Evolutionary conservation across 306 rosid genomes (phyloP).

Genomic region (Vigna nakashimae): DNA sequence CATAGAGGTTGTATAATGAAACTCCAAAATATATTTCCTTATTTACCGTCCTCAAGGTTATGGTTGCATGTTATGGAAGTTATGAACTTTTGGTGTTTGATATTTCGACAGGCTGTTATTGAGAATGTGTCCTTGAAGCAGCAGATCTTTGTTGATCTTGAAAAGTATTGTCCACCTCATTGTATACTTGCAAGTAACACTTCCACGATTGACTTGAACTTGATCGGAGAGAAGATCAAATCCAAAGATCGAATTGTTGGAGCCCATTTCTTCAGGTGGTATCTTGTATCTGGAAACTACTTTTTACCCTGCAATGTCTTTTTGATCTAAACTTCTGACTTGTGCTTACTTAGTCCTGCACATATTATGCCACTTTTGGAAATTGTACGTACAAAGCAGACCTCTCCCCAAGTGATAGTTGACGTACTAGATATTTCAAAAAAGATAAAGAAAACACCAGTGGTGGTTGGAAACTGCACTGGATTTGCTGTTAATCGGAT

Average conservation of each 20-base stretch:
- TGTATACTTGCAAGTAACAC: conserved; percentile 97
- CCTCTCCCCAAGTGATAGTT: conserved; percentile 87
- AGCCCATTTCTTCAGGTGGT: conserved; percentile 96
- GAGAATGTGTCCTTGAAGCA: conserved; percentile 93
- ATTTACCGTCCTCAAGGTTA: background rate
- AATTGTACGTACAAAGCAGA: conserved; percentile 82
- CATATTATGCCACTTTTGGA: conserved; percentile 98
- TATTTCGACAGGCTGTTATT: conserved; percentile 84
- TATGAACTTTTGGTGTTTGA: conserved; percentile 41
- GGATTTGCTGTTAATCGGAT: conserved; percentile 97
- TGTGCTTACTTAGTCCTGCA: conserved; percentile 81
- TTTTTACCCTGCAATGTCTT: background rate
- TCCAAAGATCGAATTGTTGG: conserved; percentile 88
- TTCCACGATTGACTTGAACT: conserved; percentile 94
- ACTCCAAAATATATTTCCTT: conserved; percentile 22
- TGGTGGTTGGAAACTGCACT: conserved; percentile 96
- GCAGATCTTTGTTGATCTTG: conserved; percentile 90
- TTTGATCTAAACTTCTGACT: conserved; percentile 36
- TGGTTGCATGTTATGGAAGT: conserved; percentile 35
- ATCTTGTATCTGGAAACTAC: conserved; percentile 8
- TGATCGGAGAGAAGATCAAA: conserved; percentile 81
- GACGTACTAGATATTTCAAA: conserved; percentile 85
- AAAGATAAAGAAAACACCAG: conserved; percentile 90
- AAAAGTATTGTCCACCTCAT: conserved; percentile 84
- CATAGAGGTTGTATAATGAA: conserved; percentile 74